A percentile compares a stretch with the other conserved stretches of the same genome.
phyloP scores from a whole-genome alignment of 2,329 filamentous ascomycete genomes.

The Aspergillus felis region DNA sequence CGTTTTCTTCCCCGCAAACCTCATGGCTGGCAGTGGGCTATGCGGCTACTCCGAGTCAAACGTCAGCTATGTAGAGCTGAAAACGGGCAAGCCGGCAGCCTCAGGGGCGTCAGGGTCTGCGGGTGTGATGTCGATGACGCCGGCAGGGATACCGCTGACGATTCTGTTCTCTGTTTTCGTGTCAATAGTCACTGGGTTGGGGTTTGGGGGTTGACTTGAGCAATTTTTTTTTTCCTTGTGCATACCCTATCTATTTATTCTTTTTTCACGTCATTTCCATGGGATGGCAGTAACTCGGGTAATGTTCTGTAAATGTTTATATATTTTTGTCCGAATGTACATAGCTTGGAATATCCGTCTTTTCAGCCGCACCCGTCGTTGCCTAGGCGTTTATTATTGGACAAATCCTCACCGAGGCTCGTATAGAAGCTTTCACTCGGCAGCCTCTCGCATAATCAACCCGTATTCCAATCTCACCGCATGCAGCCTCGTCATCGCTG shows the following conservation, averaged over 20 bases:
- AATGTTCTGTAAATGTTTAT: background rate
- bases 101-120: background rate
- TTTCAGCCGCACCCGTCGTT: background rate
- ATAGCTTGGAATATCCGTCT: no score
- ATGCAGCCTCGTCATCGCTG: no score
- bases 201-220: background rate
- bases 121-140: background rate
- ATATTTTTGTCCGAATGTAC: background rate
- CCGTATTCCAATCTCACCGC: no score
- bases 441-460: no score
- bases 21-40: constrained; percentile 23
- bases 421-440: background rate
- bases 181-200: background rate
- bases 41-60: constrained; percentile 13
- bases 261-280: background rate
- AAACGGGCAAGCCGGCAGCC: background rate
- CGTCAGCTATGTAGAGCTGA: constrained; percentile 2
- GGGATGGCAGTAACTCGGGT: background rate
- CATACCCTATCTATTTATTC: background rate
- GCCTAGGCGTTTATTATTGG: background rate
- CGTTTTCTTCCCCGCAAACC: constrained; percentile 22
- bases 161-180: background rate
- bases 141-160: background rate
- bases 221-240: background rate
- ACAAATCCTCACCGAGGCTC: background rate